A percentile compares a stretch with the other conserved stretches of the same genome.
Evolutionary conservation across 805 yeast species (phyloP).

Genomic region (Spathaspora arborariae): DNA sequence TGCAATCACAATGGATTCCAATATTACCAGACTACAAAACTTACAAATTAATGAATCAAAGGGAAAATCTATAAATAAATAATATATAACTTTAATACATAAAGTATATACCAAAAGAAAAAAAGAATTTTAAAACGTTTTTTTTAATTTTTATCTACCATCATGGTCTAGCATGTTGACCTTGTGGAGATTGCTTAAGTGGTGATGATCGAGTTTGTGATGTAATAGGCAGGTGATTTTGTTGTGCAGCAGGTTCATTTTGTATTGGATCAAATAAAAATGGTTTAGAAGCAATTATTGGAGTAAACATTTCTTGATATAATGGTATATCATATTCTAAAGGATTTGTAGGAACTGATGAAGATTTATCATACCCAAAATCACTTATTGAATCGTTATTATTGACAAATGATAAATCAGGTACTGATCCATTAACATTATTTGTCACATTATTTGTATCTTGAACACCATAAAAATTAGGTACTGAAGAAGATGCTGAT

Average conservation of each 20-base stretch:
- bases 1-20: constrained; percentile 25
- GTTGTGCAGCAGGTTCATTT: background rate
- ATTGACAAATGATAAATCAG: constrained; percentile 1
- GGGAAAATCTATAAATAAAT: background rate
- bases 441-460: background rate
- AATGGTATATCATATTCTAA: constrained; percentile 8
- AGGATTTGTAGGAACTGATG: constrained; percentile 1
- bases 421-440: constrained; percentile 2
- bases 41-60: constrained; percentile 13
- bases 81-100: constrained; percentile 5
- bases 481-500: constrained; percentile 10
- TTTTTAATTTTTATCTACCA: background rate
- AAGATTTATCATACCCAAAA: constrained; percentile 1
- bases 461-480: constrained; percentile 8
- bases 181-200: background rate
- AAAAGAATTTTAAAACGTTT: background rate
- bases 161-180: background rate
- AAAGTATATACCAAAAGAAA: background rate
- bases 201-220: background rate
- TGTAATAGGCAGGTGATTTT: background rate
- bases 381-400: constrained; percentile 4
- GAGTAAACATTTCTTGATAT: constrained; percentile 9
- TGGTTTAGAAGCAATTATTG: constrained; percentile 1
- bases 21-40: constrained; percentile 28
- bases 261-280: background rate